These are phyloP conservation scores for Tolypocladium guangdongense DNA, from an alignment of 2,329 filamentous ascomycete species.

Conservation along the genomic window DNA sequence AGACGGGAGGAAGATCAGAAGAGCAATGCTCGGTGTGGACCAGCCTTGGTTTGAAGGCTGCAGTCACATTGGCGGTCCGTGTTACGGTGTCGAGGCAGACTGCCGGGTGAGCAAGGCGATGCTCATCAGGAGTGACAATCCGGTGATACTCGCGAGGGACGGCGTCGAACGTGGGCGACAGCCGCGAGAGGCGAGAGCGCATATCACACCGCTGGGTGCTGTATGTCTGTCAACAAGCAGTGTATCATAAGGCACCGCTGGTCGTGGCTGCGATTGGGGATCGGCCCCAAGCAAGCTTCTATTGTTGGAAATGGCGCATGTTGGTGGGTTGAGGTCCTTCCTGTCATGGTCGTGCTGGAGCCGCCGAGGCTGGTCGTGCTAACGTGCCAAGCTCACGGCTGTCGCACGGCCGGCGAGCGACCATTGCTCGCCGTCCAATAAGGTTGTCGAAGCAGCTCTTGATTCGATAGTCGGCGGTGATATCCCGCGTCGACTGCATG, in stretches of 20 bases:
- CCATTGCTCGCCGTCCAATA: not conserved
- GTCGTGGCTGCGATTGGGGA: not conserved
- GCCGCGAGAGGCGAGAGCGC: not conserved
- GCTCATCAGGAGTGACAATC: not conserved
- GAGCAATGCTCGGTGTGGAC: not conserved
- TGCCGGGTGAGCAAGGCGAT: not conserved
- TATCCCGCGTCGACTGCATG: not conserved
- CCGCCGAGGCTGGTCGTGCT: conserved; percentile 3
- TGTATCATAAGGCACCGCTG: not conserved
- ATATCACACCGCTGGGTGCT: no score
- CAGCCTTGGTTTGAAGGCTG: not conserved
- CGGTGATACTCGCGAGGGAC: not conserved
- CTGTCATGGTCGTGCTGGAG: conserved; percentile 1
- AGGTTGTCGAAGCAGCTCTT: not conserved
- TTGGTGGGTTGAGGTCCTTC: not conserved
- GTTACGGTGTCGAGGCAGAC: not conserved
- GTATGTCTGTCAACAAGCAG: no score
- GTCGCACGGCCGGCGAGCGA: not conserved
- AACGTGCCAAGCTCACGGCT: not conserved
- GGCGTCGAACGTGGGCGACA: no score
- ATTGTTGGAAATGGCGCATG: not conserved
- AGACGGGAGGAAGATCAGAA: not conserved
- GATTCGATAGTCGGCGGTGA: not conserved
- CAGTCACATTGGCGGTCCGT: not conserved
- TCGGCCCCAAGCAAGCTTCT: not conserved